A percentile compares a stretch with the other conserved stretches of the same genome.
phyloP scores from a whole-genome alignment of 306 rosid species.

The Pyrus pyrifolia region DNA sequence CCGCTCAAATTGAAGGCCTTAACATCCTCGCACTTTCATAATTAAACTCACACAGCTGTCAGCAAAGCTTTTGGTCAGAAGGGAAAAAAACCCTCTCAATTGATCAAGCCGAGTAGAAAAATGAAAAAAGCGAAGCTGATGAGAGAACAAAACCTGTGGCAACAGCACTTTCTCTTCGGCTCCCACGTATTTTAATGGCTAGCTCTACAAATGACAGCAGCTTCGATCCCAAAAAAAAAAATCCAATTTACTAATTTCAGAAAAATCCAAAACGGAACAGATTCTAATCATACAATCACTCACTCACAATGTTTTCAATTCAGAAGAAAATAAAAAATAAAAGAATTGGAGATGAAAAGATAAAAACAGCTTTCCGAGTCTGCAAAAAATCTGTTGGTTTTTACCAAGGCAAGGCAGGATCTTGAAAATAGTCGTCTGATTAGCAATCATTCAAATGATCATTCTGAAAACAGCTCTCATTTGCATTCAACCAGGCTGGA shows the following conservation, averaged over 20 bases:
- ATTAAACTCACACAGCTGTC: neutral
- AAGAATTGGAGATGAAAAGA: neutral
- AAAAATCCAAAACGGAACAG: neutral
- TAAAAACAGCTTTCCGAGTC: neutral
- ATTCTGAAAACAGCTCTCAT: slow-evolving; percentile 43
- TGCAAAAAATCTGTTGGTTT: neutral
- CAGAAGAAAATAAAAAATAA: neutral
- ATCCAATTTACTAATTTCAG: slow-evolving; percentile 3
- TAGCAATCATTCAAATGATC: slow-evolving; percentile 33
- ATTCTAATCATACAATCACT: neutral
- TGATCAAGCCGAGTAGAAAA: neutral
- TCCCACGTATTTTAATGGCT: neutral
- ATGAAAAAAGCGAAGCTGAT: neutral
- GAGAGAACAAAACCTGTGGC: neutral
- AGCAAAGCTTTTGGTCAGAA: neutral
- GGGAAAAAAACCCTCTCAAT: neutral
- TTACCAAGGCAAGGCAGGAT: slow-evolving; percentile 75
- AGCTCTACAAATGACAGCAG: neutral
- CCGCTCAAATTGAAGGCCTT: neutral
- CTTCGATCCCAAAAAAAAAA: neutral
- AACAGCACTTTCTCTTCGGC: neutral
- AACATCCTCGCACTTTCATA: too few species aligned
- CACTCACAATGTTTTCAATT: neutral
- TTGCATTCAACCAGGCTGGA: slow-evolving; percentile 71
- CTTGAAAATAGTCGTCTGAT: slow-evolving; percentile 40